A percentile compares a stretch with the other conserved stretches of the same genome.
phyloP scores from a whole-genome alignment of 2,329 filamentous ascomycete genomes.

The Ophiostoma ips region DNA sequence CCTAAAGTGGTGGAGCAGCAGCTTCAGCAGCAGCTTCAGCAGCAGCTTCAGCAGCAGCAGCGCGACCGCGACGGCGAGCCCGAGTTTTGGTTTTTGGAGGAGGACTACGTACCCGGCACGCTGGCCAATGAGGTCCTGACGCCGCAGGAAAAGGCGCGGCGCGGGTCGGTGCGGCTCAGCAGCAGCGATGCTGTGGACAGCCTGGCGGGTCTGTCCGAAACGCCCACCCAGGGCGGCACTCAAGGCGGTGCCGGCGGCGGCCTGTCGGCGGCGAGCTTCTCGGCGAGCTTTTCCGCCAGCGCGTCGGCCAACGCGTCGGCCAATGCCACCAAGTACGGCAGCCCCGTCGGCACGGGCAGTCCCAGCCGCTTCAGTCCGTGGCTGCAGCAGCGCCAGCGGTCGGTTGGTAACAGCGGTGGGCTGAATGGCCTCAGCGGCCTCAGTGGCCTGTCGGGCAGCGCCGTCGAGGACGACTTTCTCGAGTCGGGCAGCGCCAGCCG shows the following conservation, averaged over 20 bases:
- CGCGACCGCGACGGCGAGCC: conserved; percentile 35
- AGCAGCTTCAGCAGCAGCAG: conserved; percentile 31
- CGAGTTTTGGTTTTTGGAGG: conserved; percentile 64
- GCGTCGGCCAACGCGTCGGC: conserved; percentile 19
- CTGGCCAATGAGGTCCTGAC: conserved; percentile 50
- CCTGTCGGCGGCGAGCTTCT: not conserved
- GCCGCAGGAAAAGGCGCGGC: conserved; percentile 50
- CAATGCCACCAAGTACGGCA: conserved; percentile 42
- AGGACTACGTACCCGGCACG: conserved; percentile 71
- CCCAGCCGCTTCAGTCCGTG: conserved; percentile 49
- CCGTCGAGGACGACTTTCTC: conserved; percentile 31
- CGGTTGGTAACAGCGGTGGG: not conserved
- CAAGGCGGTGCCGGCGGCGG: no score
- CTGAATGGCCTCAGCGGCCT: not conserved
- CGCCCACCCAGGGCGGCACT: not conserved
- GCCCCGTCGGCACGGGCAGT: conserved; percentile 32
- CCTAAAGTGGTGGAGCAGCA: conserved; percentile 31
- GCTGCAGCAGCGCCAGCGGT: conserved; percentile 20
- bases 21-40: conserved; percentile 56
- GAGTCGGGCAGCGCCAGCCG: conserved; percentile 18
- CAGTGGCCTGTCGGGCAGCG: conserved; percentile 23
- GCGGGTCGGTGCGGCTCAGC: conserved; percentile 41
- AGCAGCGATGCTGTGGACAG: not conserved
- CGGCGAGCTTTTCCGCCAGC: not conserved
- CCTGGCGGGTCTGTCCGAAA: conserved; percentile 21